Evolutionary conservation across 139 green algal species (phyloP), one percentile per base, ranked within the genome.

Genomic region (Chlorella sp.): DNA sequence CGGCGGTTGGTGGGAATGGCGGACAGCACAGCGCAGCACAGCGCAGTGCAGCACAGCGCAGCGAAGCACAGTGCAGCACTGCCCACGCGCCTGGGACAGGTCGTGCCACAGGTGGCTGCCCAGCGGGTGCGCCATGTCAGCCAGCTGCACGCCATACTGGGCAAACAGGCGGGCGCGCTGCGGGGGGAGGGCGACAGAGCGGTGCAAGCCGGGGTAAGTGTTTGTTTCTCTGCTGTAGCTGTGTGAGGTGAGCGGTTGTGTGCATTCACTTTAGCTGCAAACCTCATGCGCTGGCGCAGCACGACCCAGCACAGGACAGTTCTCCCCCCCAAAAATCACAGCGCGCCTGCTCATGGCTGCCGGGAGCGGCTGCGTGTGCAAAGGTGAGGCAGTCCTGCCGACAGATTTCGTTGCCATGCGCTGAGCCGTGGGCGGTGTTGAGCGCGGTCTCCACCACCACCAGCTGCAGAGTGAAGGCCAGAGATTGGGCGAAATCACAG

Each of bases 341-440:
- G 51, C 51, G 51, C 51, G 21, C 51, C 51, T 60, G 73, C 75
- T 80, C 34, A 36, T 69, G 36, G 70, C 20, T 39, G 39, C 39
- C 81, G 30, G 47, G 62, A 0, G 69, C 38, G 51, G 62, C 18
- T 21, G 16, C 34, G 47, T 57, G 57, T 51, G 67, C n/a, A 78
- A 70, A 65, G 74, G 63, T 81, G n/a, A 88, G 68, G 62, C 85
- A 90, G 47, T 88, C 74, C 28, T 78, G 34, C 18, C 79, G 56
- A 51, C 30, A 57, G 36, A 57, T 47, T 34, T 57, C 51, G 74
- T 68, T 70, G 74, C 51, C 74, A 39, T 84, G 83, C 15, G 63
- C 51, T 1, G 64, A 69, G 68, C 94, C 93, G 68, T 95, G 91
- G 65, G 89, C 88, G 9, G 94, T 74, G 13, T 89, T 93, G 23